Conservation (phyloP, 495 filamentous ascomycete genomes). For the Neurospora sp. region DNA sequence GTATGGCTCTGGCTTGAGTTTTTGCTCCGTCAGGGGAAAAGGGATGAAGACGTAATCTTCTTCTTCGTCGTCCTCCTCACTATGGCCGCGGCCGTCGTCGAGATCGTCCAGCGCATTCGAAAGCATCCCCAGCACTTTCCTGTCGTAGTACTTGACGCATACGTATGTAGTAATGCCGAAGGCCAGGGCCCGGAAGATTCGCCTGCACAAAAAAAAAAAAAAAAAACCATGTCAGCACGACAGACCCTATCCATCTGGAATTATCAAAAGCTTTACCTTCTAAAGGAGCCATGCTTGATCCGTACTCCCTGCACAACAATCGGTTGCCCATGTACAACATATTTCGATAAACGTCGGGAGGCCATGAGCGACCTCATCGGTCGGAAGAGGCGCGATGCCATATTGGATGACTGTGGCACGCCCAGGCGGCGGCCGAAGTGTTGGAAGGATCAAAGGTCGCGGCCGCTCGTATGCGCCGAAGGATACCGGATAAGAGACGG, state of each 20-base stretch:
- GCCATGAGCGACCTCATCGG: constrained; percentile 13
- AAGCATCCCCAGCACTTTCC: constrained; percentile 9
- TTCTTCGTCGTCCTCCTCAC: constrained; percentile 20
- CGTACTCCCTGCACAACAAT: constrained; percentile 27
- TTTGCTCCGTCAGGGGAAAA: constrained; percentile 40
- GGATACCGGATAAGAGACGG: neutral
- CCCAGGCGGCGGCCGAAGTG: constrained; percentile 27
- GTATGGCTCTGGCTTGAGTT: constrained; percentile 39
- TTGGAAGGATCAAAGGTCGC: neutral
- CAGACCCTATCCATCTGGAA: neutral
- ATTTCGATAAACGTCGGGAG: constrained; percentile 6
- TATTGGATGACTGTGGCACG: constrained; percentile 22
- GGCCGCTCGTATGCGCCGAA: neutral
- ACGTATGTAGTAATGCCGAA: neutral
- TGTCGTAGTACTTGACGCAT: neutral
- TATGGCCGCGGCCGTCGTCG: neutral
- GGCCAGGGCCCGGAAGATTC: neutral
- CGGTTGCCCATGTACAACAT: constrained; percentile 6
- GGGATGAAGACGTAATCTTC: constrained; percentile 49
- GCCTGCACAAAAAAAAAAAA: neutral
- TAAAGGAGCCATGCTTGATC: constrained; percentile 15
- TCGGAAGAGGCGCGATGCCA: constrained; percentile 26
- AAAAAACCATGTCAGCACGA: neutral
- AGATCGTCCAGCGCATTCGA: constrained; percentile 29
- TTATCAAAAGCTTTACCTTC: neutral